Evolutionary conservation across 768 basidiomycete species (phyloP).

Genomic region (Psilocybe sp.): DNA sequence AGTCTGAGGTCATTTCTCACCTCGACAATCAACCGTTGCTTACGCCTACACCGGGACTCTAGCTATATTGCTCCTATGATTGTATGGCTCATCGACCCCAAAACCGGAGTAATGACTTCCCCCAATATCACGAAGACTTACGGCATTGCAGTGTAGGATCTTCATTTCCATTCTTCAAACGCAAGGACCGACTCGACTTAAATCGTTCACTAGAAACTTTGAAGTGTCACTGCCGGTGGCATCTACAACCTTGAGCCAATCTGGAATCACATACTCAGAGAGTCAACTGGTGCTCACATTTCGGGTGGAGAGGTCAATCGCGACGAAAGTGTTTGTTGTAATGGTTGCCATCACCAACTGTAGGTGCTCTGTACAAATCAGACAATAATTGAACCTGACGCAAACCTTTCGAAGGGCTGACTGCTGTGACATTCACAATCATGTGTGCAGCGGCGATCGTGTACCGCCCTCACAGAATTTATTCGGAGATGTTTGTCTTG

Average conservation of each 20-base stretch:
- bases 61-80: conserved; percentile 2
- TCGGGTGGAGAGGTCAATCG: conserved; percentile 13
- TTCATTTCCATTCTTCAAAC: no score
- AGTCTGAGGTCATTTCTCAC: no score
- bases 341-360: conserved; percentile 14
- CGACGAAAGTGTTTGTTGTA: conserved; percentile 11
- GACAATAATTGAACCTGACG: neutral
- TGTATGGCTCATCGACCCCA: neutral
- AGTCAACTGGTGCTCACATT: conserved; percentile 5
- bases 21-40: no score
- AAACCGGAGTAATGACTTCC: neutral
- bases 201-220: conserved; percentile 1
- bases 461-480: conserved; percentile 11
- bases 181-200: no score
- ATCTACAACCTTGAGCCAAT: neutral
- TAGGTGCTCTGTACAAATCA: neutral
- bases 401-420: conserved; percentile 11
- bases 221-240: neutral
- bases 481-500: conserved; percentile 20
- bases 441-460: conserved; percentile 13
- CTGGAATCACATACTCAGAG: neutral
- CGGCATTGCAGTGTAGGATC: conserved; percentile 3
- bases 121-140: neutral
- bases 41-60: neutral
- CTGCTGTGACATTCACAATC: conserved; percentile 12